Base-by-base conservation (phyloP, 2,329 filamentous ascomycete genomes). In the Claviceps sp. region DNA sequence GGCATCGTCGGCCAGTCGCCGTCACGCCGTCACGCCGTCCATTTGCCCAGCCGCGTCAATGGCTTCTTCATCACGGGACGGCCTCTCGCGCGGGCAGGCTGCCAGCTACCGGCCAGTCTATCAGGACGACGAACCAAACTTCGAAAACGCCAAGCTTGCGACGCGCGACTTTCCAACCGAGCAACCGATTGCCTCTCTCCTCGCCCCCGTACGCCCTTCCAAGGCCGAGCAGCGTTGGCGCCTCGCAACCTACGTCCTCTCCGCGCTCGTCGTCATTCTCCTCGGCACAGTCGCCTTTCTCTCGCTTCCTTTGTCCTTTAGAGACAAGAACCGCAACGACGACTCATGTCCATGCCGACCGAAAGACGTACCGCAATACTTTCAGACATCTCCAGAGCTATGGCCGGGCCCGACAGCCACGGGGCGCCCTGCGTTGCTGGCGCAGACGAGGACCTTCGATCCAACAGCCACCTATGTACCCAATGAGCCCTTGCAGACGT, bases 401-500 rank as follows among this genome's bases (percentile, higher is more conserved):
- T 81, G 74, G 72, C 67, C 73, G 65, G 84, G 84, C 1, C 83
- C 83, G 40, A 87, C 82, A 4, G 73, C 81, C n/a, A 89, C 85
- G 1, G 86, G 85, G 14, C 70, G 68, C 52, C 72, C 84, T 26
- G 79, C 85, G 1, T 88, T 87, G 63, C 69, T 89, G 53, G 85
- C 84, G 1, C 78, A 87, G 67, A 86, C 80, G 6, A 81, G 84
- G 57, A 76, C 77, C 1, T 81, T 85, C 41, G 75, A 82, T 20
- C 84, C 85, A 56, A 74, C 79, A 8, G 77, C 69, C 2, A 75
- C 80, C 5, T 88, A 81, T 61, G 78, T 83, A 37, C 81, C 84
- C 14, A 86, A 86, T 60, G 70, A 75, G 48, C 85, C 85, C 48
- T 70, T 89, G 52, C 83, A 87, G 69, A 89, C 85, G 1, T 77